Base-by-base conservation (phyloP, 1,284 basidiomycete genomes). In the Microbotryomycetes sp. region DNA sequence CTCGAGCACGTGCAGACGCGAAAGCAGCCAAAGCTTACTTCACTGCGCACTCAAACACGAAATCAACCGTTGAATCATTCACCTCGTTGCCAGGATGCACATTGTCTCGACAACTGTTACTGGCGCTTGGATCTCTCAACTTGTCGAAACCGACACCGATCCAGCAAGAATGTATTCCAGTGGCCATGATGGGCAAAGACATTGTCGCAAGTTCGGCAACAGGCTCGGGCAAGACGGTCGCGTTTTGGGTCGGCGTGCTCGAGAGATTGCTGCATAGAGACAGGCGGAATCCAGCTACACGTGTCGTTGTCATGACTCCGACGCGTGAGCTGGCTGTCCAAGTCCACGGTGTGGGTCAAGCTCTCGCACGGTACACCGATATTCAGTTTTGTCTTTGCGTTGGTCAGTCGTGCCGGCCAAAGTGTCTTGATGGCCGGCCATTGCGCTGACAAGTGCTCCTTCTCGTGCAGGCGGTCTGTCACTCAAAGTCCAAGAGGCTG, bases 191-290 rank as follows among this genome's bases (percentile, higher is more conserved):
- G 19, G 94, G 94, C 57, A 92, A 96, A 73, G 93, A 97, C 75
- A 83, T 97, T 47, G 92, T 98, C 56, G 94, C 92, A 47, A 88
- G 85, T 63, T 93, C 94, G 22, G 89, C 94, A 14, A 97, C 93
- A 12, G 93, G 93, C 66, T 94, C 90, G 4, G 93, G 93, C 67
- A 97, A 97, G 79, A 97, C 93, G 1, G 92, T 91, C 12, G 93
- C 94, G 12, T 97, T 97, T 78, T 87, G 89, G 74, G 86, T 97
- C 64, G 93, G 93, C 47, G 88, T 96, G 76, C 79, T 97, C 47
- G 93, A 97, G 73, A 86, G 93, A 66, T 80, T 97, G 49, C 78
- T 92, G 62, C 94, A 92, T 75, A 83, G 92, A 61, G 89, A 94
- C 70, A 85, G 88, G 66, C 87, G 88, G 26, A 88, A 85, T 74